These are phyloP conservation scores for Macrocybe gigantea DNA, from an alignment of 768 basidiomycete species.

Conservation along the genomic window DNA sequence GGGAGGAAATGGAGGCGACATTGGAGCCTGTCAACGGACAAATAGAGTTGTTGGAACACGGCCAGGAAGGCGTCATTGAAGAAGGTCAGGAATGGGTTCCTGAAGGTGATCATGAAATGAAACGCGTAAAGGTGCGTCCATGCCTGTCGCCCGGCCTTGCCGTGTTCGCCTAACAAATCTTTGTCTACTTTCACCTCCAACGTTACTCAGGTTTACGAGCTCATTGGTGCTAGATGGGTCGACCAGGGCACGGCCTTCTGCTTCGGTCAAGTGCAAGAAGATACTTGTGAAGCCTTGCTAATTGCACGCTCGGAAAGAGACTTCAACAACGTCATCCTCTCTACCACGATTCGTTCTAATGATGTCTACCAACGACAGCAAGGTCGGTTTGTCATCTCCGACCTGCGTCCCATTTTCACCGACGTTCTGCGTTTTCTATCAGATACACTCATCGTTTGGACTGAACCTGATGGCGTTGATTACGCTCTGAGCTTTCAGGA, in stretches of 20 bases:
- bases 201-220: slow-evolving; percentile 77
- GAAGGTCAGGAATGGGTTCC: slow-evolving; percentile 57
- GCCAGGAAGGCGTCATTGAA: slow-evolving; percentile 36
- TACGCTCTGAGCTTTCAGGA: slow-evolving; percentile 98
- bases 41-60: slow-evolving; percentile 43
- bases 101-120: slow-evolving; percentile 68
- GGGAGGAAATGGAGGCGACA: slow-evolving; percentile 28
- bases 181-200: slow-evolving; percentile 3
- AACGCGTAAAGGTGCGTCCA: slow-evolving; percentile 74
- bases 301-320: slow-evolving; percentile 80
- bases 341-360: slow-evolving; percentile 73
- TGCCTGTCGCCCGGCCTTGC: slow-evolving; percentile 9
- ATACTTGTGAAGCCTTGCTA: slow-evolving; percentile 71
- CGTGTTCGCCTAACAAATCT: slow-evolving; percentile 10
- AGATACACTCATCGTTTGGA: slow-evolving; percentile 99
- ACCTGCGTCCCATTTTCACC: slow-evolving; percentile 2
- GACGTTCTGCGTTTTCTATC: slow-evolving; percentile 7
- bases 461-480: slow-evolving; percentile 90
- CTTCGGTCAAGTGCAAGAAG: slow-evolving; percentile 80
- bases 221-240: slow-evolving; percentile 86
- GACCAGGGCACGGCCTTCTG: slow-evolving; percentile 98
- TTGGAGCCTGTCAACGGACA: slow-evolving; percentile 31
- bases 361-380: slow-evolving; percentile 87
- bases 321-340: slow-evolving; percentile 66
- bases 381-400: slow-evolving; percentile 28